phyloP scores from a whole-genome alignment of 805 yeast genomes.

The Candida odintsovae region DNA sequence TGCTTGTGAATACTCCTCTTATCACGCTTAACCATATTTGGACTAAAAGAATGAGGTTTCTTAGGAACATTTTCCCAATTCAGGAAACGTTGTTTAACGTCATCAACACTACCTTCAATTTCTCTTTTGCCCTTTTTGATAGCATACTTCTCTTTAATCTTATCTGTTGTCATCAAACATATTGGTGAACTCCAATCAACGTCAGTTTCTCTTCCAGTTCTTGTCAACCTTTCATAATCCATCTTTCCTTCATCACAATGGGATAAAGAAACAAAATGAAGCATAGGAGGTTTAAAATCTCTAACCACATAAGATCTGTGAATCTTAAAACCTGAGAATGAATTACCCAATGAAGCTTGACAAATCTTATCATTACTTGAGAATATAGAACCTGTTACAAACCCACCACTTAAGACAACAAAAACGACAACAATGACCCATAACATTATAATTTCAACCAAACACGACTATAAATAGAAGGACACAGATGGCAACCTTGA shows the following conservation, averaged over 20 bases:
- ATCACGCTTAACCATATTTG: not conserved
- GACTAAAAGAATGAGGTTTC: not conserved
- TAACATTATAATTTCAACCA: not conserved
- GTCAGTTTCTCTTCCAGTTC: constrained; percentile 31
- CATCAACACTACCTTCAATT: not conserved
- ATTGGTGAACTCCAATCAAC: constrained; percentile 45
- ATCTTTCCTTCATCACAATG: constrained; percentile 48
- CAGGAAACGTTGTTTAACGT: not conserved
- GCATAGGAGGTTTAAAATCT: constrained; percentile 29
- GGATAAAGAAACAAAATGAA: constrained; percentile 40
- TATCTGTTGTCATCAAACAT: constrained; percentile 34
- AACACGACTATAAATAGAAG: not conserved
- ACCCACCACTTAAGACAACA: constrained; percentile 1
- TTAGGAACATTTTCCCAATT: not conserved
- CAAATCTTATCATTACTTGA: constrained; percentile 27
- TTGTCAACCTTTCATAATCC: constrained; percentile 34
- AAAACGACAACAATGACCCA: not conserved
- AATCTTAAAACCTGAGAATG: constrained; percentile 52
- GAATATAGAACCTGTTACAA: not conserved
- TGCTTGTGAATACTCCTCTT: not conserved
- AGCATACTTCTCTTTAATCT: constrained; percentile 4
- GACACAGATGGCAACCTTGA: not conserved
- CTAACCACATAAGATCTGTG: constrained; percentile 42
- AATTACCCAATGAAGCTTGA: constrained; percentile 24
- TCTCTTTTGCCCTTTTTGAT: constrained; percentile 1